phyloP scores from a whole-genome alignment of 208 protist genomes.

The Leishmania tropica region DNA sequence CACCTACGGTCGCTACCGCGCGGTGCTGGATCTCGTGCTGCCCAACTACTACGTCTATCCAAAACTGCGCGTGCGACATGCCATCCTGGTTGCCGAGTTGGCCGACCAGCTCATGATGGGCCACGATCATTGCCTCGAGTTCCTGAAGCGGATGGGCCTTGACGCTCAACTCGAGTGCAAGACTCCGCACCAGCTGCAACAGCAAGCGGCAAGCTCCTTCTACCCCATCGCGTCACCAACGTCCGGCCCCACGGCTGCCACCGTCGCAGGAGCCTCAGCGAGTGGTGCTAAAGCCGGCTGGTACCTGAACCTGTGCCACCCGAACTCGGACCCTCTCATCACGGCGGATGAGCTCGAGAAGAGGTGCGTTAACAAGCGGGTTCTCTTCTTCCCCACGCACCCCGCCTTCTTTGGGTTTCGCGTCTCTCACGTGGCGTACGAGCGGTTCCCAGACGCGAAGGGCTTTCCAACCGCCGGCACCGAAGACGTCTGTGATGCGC shows the following conservation, averaged over 20 bases:
- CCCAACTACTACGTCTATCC: slow-evolving; percentile 71
- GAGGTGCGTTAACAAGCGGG: slow-evolving; percentile 43
- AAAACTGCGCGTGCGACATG: slow-evolving; percentile 55
- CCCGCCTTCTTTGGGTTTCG: slow-evolving; percentile 74
- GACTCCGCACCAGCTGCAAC: neutral
- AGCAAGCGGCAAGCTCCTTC: neutral
- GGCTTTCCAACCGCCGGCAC: neutral
- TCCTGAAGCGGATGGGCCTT: slow-evolving; percentile 70
- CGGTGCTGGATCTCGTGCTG: slow-evolving; percentile 76
- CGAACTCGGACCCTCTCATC: slow-evolving; percentile 35
- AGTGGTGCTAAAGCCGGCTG: neutral
- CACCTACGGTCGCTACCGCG: slow-evolving; percentile 82
- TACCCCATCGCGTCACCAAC: neutral
- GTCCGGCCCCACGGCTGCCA: neutral
- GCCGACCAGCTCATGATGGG: slow-evolving; percentile 61
- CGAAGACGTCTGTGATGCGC: neutral
- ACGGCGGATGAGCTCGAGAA: slow-evolving; percentile 60
- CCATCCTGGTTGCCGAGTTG: slow-evolving; percentile 42
- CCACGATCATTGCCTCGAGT: slow-evolving; percentile 48
- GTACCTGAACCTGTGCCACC: slow-evolving; percentile 35
- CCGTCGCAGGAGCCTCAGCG: neutral
- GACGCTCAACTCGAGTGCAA: slow-evolving; percentile 24
- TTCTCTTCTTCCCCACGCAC: slow-evolving; percentile 66
- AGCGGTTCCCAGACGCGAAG: slow-evolving; percentile 43
- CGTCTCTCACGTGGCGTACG: slow-evolving; percentile 61